A percentile compares a stretch with the other conserved stretches of the same genome.
phyloP scores from a whole-genome alignment of 257 asterid genomes.

The Fraxinus cuspidata region DNA sequence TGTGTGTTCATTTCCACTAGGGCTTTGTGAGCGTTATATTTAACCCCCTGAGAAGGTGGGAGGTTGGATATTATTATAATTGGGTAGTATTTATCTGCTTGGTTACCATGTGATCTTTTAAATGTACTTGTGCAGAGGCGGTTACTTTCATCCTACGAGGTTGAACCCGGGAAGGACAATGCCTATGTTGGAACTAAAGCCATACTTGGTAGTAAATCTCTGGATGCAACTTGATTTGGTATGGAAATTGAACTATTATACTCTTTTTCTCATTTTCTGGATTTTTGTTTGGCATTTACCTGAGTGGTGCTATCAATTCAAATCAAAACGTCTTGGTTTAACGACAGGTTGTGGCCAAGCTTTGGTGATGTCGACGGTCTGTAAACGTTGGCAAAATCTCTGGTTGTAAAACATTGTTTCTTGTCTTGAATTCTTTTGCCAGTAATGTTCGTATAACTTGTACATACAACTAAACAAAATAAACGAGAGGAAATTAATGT shows the following conservation, averaged over 20 bases:
- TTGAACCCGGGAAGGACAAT: constrained; percentile 41
- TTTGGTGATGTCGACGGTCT: constrained; percentile 8
- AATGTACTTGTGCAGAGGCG: constrained; percentile 45
- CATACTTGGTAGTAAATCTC: constrained; percentile 37
- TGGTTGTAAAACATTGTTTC: constrained; percentile 37
- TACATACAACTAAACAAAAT: constrained; percentile 39
- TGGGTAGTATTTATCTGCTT: neutral
- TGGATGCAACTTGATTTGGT: constrained; percentile 37
- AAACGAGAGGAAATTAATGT: constrained; percentile 38
- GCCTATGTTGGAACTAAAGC: constrained; percentile 36
- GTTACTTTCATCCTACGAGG: constrained; percentile 59
- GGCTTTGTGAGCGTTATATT: neutral
- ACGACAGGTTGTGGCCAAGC: constrained; percentile 30
- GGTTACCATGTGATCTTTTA: constrained; percentile 11
- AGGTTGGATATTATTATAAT: neutral
- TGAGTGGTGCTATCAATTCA: constrained; percentile 24
- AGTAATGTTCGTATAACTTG: constrained; percentile 37
- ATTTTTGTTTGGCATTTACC: constrained; percentile 1
- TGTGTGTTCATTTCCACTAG: neutral
- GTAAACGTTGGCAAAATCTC: constrained; percentile 29
- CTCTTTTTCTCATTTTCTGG: constrained; percentile 1
- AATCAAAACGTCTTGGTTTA: constrained; percentile 17
- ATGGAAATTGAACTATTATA: constrained; percentile 11
- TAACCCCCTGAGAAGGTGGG: constrained; percentile 5
- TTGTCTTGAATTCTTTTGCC: constrained; percentile 23